Evolutionary conservation across 1,284 basidiomycete species (phyloP), one percentile per base, ranked within the genome.

Genomic region (Wallemia ichthyophaga): DNA sequence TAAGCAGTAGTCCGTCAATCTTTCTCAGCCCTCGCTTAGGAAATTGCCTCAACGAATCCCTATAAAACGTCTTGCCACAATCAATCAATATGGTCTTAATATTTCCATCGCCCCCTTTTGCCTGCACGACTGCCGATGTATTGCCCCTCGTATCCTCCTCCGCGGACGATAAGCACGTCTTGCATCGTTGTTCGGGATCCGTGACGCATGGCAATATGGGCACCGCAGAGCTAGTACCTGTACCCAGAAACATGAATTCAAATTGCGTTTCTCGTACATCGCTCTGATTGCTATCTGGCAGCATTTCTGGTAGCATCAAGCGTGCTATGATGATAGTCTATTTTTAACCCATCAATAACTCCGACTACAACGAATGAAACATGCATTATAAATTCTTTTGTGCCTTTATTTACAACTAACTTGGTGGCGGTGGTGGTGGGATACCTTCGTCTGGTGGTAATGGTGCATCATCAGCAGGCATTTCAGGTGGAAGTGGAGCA

Each of bases 31-130:
- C 23, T 24, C n/a, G 37, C 55, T 25, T 21, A 3, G 26, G 56
- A 57, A 59, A 3, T 1, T 59, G 59, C 9, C 56, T 32, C 21
- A 59, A 55, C 25, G 26, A 27, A 25, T 25, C 23, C 21, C 23
- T 37, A 19, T 59, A 53, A 26, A 61, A 58, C 21, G 37, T 26
- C 27, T 58, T 25, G 32, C 26, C 71, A 15, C 71, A 71, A 61
- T 72, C 71, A 5, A 72, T 67, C n/a, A 72, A 62, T 25, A 72
- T 65, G 53, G 70, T 72, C 60, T 64, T 65, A 24, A 15, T 65
- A 58, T 63, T 60, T 15, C 67, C 68, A 37, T 65, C 62, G 7
- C 21, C 19, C 2, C 57, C 63, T 57, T 63, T 60, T 58, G 64
- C 66, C 28, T 67, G 61, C 1, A 71, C 56, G 7, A 71, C 61